Percentiles rank a stretch among this genome's conserved stretches.
phyloP scores from a whole-genome alignment of 2,329 filamentous ascomycete species.

The Cercospora zeae-maydis region DNA sequence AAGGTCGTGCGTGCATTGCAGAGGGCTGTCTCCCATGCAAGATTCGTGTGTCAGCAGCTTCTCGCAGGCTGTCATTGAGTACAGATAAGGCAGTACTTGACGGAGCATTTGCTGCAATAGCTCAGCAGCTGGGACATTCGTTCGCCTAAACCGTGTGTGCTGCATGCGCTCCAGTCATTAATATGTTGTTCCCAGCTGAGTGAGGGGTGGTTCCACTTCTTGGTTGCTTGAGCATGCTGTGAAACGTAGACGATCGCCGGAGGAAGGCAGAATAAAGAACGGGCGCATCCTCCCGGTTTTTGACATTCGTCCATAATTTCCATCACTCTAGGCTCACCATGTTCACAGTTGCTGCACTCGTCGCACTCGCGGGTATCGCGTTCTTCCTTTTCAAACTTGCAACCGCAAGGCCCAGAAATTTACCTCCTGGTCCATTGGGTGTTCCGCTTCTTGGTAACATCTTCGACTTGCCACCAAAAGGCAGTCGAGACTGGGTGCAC shows the following conservation, averaged over 20 bases:
- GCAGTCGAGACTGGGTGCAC: constrained; percentile 39
- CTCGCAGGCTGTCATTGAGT: neutral
- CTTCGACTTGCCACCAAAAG: constrained; percentile 25
- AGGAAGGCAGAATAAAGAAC: neutral
- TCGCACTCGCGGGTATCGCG: neutral
- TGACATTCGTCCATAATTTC: neutral
- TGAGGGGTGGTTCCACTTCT: neutral
- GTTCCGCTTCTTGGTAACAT: constrained; percentile 28
- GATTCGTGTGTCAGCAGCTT: neutral
- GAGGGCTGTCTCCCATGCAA: neutral
- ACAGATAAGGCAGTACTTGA: neutral
- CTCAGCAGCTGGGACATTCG: neutral
- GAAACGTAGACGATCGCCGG: neutral
- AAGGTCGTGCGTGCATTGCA: neutral
- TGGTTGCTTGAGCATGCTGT: neutral
- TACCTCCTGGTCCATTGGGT: constrained; percentile 27
- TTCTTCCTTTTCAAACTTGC: neutral
- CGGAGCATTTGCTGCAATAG: neutral
- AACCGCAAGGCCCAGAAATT: neutral
- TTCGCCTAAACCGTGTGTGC: neutral
- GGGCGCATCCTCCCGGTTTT: neutral
- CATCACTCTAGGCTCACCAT: neutral
- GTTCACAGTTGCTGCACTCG: neutral
- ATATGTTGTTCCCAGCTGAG: neutral
- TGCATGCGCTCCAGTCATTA: neutral